Evolutionary conservation across 305 asterid species (phyloP), one percentile per base, ranked within the genome.

Genomic region (Caryopteris hybrid): DNA sequence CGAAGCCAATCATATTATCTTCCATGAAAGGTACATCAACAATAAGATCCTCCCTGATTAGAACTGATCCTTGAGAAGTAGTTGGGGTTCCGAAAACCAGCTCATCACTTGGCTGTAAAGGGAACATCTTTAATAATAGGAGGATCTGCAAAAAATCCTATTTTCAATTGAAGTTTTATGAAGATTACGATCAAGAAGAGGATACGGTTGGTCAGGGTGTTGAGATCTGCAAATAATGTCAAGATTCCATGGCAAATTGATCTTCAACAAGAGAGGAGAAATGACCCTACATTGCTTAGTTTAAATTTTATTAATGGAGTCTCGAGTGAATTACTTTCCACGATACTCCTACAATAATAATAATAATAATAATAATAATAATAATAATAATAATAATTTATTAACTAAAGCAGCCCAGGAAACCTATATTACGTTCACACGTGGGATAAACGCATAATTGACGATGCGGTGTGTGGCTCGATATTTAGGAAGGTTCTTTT

Each of bases 31-130:
- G 17, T 10, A 4, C 10, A 48, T 48, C 27, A 5, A 5, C 5
- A 7, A 17, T 8, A 27, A 48, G 60, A 64, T 64, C 34, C 14
- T 64, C 36, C 2, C 10, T 22, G 70, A 33, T 48, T 64, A 33
- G 17, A 47, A 31, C 43, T n/a, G n/a, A n/a, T 0, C 2, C 20
- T 12, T 47, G 17, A 16, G 61, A 20, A 38, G 47, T 17, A 16
- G 14, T 53, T 8, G 48, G 48, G 59, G 23, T 5, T n/a, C 74
- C 68, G 39, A 59, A 69, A 29, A 69, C 61, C 27, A 69, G 52
- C 51, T 60, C 61, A 59, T 17, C 67, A 14, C 31, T 38, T 16
- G 51, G 54, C 18, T 69, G 61, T 52, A 70, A 70, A 60, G 74
- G 5, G 54, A 69, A 47, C 74, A 58, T 68, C 10, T 21, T 51